These are phyloP conservation scores for Talaromyces rugulosus DNA, from an alignment of 2,329 filamentous ascomycete species.

Conservation along the genomic window DNA sequence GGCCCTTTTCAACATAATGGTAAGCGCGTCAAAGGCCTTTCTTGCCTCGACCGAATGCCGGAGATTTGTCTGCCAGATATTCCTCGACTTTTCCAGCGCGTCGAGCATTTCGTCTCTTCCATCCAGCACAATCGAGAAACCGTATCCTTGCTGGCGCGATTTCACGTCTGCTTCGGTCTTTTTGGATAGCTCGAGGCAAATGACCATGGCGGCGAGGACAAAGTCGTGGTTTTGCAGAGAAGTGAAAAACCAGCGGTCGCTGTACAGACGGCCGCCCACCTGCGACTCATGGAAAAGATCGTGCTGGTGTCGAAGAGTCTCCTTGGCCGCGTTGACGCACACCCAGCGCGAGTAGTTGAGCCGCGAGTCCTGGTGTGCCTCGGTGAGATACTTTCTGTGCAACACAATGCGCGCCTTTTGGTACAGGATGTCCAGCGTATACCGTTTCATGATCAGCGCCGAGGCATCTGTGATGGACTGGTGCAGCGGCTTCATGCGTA, in stretches of 20 bases:
- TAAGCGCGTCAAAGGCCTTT: constrained; percentile 14
- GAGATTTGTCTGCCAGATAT: constrained; percentile 12
- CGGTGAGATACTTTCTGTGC: constrained; percentile 47
- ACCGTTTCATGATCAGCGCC: constrained; percentile 47
- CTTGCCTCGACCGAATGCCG: constrained; percentile 9
- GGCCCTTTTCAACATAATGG: constrained; percentile 14
- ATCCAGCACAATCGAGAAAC: background rate
- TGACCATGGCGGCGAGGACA: constrained; percentile 54
- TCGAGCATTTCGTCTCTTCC: constrained; percentile 8
- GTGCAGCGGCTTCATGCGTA: constrained; percentile 16
- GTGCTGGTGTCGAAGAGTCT: constrained; percentile 45
- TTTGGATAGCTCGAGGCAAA: constrained; percentile 43
- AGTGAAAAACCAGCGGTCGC: constrained; percentile 54
- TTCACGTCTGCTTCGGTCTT: background rate
- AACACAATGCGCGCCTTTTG: constrained; percentile 48
- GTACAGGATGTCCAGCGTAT: constrained; percentile 48
- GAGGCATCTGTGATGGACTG: constrained; percentile 43
- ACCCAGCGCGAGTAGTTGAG: constrained; percentile 39
- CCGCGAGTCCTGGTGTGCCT: constrained; percentile 25
- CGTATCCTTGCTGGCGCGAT: background rate
- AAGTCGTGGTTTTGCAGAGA: constrained; percentile 57
- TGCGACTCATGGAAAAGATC: constrained; percentile 46
- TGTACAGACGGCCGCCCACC: constrained; percentile 49
- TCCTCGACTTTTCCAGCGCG: constrained; percentile 7
- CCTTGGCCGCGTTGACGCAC: constrained; percentile 44